These are phyloP conservation scores for Aureobasidium musti DNA, from an alignment of 2,329 filamentous ascomycete species.

Conservation along the genomic window DNA sequence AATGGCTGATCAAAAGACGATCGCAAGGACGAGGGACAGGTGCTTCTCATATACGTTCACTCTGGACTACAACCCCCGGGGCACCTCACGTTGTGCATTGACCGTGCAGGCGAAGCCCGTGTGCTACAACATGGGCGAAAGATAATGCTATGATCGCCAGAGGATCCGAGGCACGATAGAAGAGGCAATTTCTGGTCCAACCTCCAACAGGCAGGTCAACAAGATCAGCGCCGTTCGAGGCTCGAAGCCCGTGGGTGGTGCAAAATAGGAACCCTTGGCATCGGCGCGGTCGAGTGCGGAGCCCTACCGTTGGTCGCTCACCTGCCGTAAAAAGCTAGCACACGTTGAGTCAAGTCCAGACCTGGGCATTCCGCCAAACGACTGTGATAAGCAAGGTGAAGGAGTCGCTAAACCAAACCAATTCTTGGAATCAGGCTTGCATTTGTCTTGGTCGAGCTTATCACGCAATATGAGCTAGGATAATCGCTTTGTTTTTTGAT, in stretches of 20 bases:
- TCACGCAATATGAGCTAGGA: constrained; percentile 4
- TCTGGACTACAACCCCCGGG: constrained; percentile 6
- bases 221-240: constrained; percentile 21
- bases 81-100: constrained; percentile 15
- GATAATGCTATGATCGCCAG: constrained; percentile 19
- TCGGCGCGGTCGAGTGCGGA: constrained; percentile 10
- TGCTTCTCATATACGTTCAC: constrained; percentile 18
- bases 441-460: constrained; percentile 14
- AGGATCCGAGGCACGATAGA: constrained; percentile 17
- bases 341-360: constrained; percentile 16
- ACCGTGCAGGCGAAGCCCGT: constrained; percentile 19
- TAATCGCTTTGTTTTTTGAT: neutral
- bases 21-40: constrained; percentile 5
- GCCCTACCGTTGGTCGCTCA: neutral
- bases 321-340: constrained; percentile 22
- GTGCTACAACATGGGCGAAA: constrained; percentile 11
- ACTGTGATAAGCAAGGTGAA: constrained; percentile 18
- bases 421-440: neutral
- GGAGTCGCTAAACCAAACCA: constrained; percentile 11
- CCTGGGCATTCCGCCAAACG: constrained; percentile 15
- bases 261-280: neutral
- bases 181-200: constrained; percentile 11
- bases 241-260: neutral
- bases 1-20: constrained; percentile 8
- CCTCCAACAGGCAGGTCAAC: constrained; percentile 24